A percentile compares a stretch with the other conserved stretches of the same genome.
Conservation (phyloP, 768 basidiomycete species). For the Sporobolomyces pararoseus region DNA sequence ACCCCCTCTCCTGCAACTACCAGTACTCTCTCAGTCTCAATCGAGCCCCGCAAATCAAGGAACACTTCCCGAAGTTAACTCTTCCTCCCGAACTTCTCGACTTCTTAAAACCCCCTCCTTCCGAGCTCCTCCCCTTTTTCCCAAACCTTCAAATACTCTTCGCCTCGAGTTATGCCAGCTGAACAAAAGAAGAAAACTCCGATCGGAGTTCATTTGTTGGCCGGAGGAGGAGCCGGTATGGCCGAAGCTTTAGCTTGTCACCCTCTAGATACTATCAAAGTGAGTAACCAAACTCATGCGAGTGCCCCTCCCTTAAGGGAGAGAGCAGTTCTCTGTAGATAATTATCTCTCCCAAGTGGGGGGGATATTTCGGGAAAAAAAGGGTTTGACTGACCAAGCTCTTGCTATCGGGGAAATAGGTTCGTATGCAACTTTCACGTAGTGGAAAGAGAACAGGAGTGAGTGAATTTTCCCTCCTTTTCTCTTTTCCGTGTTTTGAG, state of each 20-base stretch:
- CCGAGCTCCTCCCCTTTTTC: neutral
- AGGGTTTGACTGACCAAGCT: no score
- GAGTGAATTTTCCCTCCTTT: constrained; percentile 46
- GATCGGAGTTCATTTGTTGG: constrained; percentile 68
- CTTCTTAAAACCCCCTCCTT: neutral
- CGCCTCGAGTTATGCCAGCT: neutral
- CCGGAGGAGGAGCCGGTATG: constrained; percentile 88
- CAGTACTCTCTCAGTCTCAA: no score
- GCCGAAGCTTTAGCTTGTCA: constrained; percentile 70
- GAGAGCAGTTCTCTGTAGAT: no score
- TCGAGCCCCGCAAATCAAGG: no score
- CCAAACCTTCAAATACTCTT: neutral
- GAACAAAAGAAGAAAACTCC: constrained; percentile 50
- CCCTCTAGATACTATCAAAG: constrained; percentile 91
- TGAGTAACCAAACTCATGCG: no score
- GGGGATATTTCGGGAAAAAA: no score
- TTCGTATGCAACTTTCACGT: constrained; percentile 91
- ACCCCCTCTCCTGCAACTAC: no score
- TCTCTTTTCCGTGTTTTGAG: neutral
- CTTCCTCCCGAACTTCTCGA: neutral
- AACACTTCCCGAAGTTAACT: neutral
- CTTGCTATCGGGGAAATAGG: no score
- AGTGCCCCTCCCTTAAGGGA: no score
- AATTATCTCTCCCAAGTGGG: no score
- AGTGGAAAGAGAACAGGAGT: constrained; percentile 74